These are phyloP conservation scores for Sclerospora graminicola DNA, from an alignment of 352 stramenopile genomes.

Conservation along the genomic window DNA sequence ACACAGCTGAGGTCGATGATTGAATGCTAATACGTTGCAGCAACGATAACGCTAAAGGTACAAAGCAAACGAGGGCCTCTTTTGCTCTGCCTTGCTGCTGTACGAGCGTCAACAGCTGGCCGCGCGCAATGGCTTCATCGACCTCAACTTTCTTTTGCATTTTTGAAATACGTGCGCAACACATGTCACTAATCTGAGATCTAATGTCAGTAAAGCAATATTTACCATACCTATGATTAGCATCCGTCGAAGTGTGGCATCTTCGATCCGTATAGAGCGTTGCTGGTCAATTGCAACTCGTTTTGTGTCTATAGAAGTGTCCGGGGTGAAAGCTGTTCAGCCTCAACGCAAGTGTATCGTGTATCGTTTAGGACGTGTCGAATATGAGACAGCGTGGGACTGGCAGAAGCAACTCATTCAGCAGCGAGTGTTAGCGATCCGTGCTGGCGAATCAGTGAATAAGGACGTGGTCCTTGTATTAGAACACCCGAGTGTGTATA, in stretches of 20 bases:
- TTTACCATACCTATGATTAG: background rate
- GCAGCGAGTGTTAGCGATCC: constrained; percentile 49
- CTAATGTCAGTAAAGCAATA: background rate
- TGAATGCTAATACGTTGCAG: background rate
- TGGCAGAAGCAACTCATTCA: constrained; percentile 86
- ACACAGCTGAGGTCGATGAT: background rate
- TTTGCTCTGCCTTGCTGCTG: constrained; percentile 7
- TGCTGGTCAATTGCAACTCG: background rate
- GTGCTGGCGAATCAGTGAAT: constrained; percentile 29
- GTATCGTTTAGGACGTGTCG: constrained; percentile 57
- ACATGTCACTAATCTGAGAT: too few species aligned
- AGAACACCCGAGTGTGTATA: constrained; percentile 94
- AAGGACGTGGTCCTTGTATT: constrained; percentile 41
- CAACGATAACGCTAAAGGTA: constrained; percentile 6
- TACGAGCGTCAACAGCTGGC: constrained; percentile 23
- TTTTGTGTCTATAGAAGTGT: constrained; percentile 3
- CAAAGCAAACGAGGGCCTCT: constrained; percentile 13
- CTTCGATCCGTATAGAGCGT: constrained; percentile 2
- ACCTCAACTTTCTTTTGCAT: constrained; percentile 7
- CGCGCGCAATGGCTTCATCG: constrained; percentile 5
- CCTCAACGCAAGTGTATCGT: constrained; percentile 42
- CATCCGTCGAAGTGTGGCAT: background rate
- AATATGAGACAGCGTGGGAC: constrained; percentile 79
- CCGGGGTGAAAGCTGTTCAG: constrained; percentile 1
- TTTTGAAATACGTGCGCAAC: constrained; percentile 1